phyloP scores from a whole-genome alignment of 176 grass and related monocot genomes.

The Neostapfia colusana region DNA sequence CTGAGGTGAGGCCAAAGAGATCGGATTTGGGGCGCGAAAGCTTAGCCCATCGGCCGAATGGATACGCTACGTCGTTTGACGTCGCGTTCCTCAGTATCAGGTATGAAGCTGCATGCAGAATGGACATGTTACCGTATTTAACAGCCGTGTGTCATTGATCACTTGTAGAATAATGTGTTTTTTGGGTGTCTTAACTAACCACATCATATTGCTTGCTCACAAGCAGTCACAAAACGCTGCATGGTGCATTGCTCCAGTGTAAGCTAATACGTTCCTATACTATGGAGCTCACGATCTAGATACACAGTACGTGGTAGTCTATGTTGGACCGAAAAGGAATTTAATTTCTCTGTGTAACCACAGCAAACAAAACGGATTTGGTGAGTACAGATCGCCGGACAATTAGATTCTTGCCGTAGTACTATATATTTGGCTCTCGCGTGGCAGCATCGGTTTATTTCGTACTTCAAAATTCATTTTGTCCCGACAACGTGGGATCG shows the following conservation, averaged over 20 bases:
- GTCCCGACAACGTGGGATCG: slow-evolving; percentile 5
- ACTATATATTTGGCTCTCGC: not conserved
- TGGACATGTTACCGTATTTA: not conserved
- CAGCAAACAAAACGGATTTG: slow-evolving; percentile 16
- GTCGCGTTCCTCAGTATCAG: slow-evolving; percentile 37
- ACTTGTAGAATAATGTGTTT: not conserved
- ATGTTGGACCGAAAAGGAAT: not conserved
- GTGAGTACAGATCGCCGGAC: slow-evolving; percentile 4
- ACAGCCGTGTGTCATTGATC: not conserved
- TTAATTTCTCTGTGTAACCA: too few relatives aligned
- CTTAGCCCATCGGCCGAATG: not conserved
- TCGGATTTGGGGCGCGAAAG: not conserved
- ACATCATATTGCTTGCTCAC: slow-evolving; percentile 25
- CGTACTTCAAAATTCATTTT: not conserved
- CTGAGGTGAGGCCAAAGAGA: not conserved
- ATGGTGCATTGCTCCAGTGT: slow-evolving; percentile 22
- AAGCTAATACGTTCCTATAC: slow-evolving; percentile 28
- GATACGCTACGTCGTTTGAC: not conserved
- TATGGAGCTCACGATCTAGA: not conserved
- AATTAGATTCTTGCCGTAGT: not conserved
- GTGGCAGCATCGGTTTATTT: slow-evolving; percentile 2
- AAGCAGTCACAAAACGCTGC: slow-evolving; percentile 17
- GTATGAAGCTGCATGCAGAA: not conserved
- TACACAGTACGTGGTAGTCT: not conserved
- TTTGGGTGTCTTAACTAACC: too few relatives aligned